These are phyloP conservation scores for Daldinia caldariorum DNA, from an alignment of 495 filamentous ascomycete species.

Conservation along the genomic window DNA sequence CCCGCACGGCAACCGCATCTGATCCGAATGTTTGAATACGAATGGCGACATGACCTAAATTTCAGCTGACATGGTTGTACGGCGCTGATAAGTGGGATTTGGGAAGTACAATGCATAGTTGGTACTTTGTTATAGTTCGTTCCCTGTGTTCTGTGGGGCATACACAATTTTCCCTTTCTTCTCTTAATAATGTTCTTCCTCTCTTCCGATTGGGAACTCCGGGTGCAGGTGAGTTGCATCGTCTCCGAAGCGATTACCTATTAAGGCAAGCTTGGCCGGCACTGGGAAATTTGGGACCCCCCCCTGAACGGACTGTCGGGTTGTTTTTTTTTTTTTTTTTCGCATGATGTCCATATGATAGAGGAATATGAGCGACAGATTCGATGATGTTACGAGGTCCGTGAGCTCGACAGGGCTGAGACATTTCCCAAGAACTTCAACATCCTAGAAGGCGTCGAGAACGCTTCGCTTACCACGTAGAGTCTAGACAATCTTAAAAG, in stretches of 20 bases:
- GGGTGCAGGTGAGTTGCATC: constrained; percentile 22
- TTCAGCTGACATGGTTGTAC: constrained; percentile 33
- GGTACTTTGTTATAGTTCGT: constrained; percentile 7
- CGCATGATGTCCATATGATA: constrained; percentile 44
- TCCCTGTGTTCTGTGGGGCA: constrained; percentile 16
- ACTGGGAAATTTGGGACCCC: constrained; percentile 34
- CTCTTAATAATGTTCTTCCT: constrained; percentile 11
- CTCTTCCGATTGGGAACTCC: constrained; percentile 26
- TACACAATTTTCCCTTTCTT: constrained; percentile 6
- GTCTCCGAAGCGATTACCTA: constrained; percentile 23
- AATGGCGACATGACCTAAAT: constrained; percentile 23
- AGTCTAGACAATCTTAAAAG: constrained; percentile 5
- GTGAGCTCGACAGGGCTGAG: constrained; percentile 46
- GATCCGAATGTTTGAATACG: constrained; percentile 17
- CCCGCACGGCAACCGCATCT: constrained; percentile 22
- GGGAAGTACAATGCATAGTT: constrained; percentile 19
- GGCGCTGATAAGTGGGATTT: constrained; percentile 5
- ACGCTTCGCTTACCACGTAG: constrained; percentile 9
- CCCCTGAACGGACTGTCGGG: constrained; percentile 31
- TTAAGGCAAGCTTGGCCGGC: constrained; percentile 33
- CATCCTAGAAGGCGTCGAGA: constrained; percentile 21
- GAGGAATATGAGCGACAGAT: constrained; percentile 39
- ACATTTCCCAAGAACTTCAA: constrained; percentile 21
- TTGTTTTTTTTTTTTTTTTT: too few relatives aligned
- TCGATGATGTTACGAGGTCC: constrained; percentile 19